Conservation (phyloP, 2,329 filamentous ascomycete genomes). For the Arthrobotrys sphaeroides region DNA sequence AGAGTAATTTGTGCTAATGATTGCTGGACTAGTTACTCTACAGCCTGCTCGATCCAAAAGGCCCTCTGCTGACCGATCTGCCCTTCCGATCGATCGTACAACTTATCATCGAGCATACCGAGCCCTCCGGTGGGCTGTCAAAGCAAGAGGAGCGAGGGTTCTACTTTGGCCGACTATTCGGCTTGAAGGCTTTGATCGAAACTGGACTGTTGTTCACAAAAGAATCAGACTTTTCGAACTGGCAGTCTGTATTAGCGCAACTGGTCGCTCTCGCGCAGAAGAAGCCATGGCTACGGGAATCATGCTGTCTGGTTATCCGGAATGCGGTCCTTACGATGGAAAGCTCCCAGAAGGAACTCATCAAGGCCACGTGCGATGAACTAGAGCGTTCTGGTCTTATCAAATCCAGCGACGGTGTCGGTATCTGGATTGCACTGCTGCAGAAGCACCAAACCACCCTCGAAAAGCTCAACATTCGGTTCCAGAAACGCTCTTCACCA, state of each 20-base stretch:
- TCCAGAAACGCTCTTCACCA: slow-evolving; percentile 42
- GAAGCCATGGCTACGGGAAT: slow-evolving; percentile 88
- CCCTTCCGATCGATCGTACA: slow-evolving; percentile 46
- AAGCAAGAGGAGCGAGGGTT: slow-evolving; percentile 85
- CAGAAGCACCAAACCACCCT: slow-evolving; percentile 62
- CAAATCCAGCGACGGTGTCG: slow-evolving; percentile 86
- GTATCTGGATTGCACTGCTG: slow-evolving; percentile 78
- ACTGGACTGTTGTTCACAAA: slow-evolving; percentile 73
- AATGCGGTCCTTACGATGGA: slow-evolving; percentile 37
- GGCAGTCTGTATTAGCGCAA: slow-evolving; percentile 70
- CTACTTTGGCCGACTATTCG: slow-evolving; percentile 85
- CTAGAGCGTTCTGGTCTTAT: slow-evolving; percentile 73
- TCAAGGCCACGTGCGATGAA: slow-evolving; percentile 71
- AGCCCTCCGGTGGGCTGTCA: slow-evolving; percentile 59
- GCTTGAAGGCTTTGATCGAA: slow-evolving; percentile 83
- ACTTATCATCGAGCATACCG: slow-evolving; percentile 53
- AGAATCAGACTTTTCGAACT: slow-evolving; percentile 65
- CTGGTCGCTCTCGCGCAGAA: slow-evolving; percentile 78
- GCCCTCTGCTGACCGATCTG: slow-evolving; percentile 29
- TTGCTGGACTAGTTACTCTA: slow-evolving; percentile 31
- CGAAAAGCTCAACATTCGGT: slow-evolving; percentile 36
- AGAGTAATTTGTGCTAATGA: slow-evolving; percentile 14
- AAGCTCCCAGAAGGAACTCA: slow-evolving; percentile 68
- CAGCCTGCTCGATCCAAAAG: slow-evolving; percentile 30
- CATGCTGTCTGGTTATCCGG: slow-evolving; percentile 74